Conservation (phyloP, 495 filamentous ascomycete species). For the Chaetomium tenue region DNA sequence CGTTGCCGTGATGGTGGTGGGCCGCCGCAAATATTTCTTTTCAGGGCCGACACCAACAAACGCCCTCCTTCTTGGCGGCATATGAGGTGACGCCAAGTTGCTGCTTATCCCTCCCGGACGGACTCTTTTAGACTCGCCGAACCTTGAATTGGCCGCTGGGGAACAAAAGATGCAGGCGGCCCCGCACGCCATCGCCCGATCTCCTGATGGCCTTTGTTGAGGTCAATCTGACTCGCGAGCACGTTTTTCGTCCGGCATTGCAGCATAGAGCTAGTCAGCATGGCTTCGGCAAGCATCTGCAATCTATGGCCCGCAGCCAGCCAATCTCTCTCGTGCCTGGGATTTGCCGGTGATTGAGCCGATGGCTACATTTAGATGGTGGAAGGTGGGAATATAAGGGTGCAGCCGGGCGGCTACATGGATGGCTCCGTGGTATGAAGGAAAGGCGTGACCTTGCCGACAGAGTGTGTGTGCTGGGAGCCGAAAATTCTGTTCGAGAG, state of each 20-base stretch:
- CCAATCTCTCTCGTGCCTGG: constrained; percentile 15
- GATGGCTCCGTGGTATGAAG: not conserved
- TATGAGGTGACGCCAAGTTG: too few relatives aligned
- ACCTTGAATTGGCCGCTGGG: too few relatives aligned
- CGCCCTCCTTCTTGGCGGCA: too few relatives aligned
- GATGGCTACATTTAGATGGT: constrained; percentile 3
- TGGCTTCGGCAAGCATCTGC: constrained; percentile 13
- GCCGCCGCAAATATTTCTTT: too few relatives aligned
- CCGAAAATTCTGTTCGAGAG: not conserved
- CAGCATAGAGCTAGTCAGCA: not conserved
- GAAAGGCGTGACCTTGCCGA: not conserved
- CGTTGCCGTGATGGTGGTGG: too few relatives aligned
- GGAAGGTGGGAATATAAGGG: not conserved
- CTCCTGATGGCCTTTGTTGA: not conserved
- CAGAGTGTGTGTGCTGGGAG: not conserved
- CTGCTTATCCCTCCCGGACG: too few relatives aligned
- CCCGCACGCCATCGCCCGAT: not conserved
- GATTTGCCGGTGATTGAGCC: constrained; percentile 23
- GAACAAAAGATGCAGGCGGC: not conserved
- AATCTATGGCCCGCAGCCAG: constrained; percentile 15
- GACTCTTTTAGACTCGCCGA: too few relatives aligned
- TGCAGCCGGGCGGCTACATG: not conserved
- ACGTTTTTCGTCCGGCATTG: constrained; percentile 9
- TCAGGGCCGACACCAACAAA: too few relatives aligned
- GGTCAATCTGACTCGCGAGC: constrained; percentile 1